Base-by-base conservation (phyloP, 2,329 filamentous ascomycete species). In the Metarhizium anisopliae region DNA sequence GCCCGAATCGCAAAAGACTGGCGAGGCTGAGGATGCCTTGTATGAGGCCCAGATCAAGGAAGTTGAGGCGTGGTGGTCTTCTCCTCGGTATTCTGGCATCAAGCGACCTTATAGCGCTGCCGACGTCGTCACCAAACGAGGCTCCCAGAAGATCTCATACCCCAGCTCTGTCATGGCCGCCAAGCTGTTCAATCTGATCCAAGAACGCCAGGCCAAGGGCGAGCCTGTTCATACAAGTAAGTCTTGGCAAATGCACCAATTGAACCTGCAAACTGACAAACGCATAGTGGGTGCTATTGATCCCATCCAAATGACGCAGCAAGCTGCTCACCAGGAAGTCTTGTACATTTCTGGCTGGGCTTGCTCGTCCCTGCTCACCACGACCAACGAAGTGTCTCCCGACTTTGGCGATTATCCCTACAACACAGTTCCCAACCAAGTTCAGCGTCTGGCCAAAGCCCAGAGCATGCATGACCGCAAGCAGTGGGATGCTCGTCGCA, bases 401-500 rank as follows among this genome's bases (percentile, higher is more conserved):
- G 94, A 99, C 70, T 96, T 97, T 74, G 94, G 94, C 66, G 94
- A 99, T 73, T 99, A 99, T 70, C 94, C 94, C 0, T 99, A 99
- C 76, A 97, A 97, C 69, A 99, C 94, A 0, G 94, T 99, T 4
- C 94, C 94, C 8, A 97, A 97, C 74, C 94, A 97, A 71, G 94
- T 99, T 4, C 91, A 99, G 75, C 84, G 94, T 60, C 77, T 99
- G 53, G 90, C 95, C 75, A 97, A 97, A 75, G 94, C 94, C 4
- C 94, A 99, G 72, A 91, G 91, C 61, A 85, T 97, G 78, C 94
- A 99, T 70, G 94, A 99, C 72, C 86, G 94, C 62, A 96, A 95
- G 72, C 89, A 96, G 67, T 97, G 89, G 86, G 91, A 96, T 69
- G 76, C 83, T 29, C 81, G 94, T 57, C 82, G 91, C 62, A 90